Percentiles rank a stretch among this genome's conserved stretches.
Conservation (phyloP, 495 filamentous ascomycete species). For the Penicillium paradoxum region DNA sequence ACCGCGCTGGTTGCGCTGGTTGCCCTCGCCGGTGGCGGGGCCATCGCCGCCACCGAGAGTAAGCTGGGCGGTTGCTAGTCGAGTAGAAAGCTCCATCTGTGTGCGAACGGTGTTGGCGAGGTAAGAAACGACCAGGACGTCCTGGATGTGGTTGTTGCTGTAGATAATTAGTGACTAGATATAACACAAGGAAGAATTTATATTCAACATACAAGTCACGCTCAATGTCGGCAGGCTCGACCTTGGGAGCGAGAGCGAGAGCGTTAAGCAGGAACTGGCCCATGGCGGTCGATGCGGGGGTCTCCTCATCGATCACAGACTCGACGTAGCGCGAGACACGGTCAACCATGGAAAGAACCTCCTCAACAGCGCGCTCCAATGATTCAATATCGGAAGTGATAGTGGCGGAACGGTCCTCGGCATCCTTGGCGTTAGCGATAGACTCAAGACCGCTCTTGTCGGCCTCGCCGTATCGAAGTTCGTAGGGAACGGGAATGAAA, state of each 20-base stretch:
- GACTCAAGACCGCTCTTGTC: slow-evolving; percentile 89
- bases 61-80: slow-evolving; percentile 79
- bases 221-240: slow-evolving; percentile 83
- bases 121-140: slow-evolving; percentile 94
- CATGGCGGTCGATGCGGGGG: slow-evolving; percentile 70
- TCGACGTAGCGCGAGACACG: slow-evolving; percentile 85
- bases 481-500: slow-evolving; percentile 93
- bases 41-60: slow-evolving; percentile 54
- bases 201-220: slow-evolving; percentile 67
- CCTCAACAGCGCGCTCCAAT: slow-evolving; percentile 75
- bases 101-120: slow-evolving; percentile 97
- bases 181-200: neutral
- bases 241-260: slow-evolving; percentile 87
- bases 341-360: slow-evolving; percentile 81
- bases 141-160: slow-evolving; percentile 97
- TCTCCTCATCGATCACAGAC: slow-evolving; percentile 69
- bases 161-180: slow-evolving; percentile 37
- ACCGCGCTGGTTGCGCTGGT: slow-evolving; percentile 40
- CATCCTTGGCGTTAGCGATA: slow-evolving; percentile 74
- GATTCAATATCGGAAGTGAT: slow-evolving; percentile 83
- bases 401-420: slow-evolving; percentile 63
- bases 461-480: slow-evolving; percentile 83
- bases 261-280: slow-evolving; percentile 93
- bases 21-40: slow-evolving; percentile 30
- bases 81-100: slow-evolving; percentile 95